phyloP scores from a whole-genome alignment of 78 protist genomes.

The Pigoraptor vietnamica region DNA sequence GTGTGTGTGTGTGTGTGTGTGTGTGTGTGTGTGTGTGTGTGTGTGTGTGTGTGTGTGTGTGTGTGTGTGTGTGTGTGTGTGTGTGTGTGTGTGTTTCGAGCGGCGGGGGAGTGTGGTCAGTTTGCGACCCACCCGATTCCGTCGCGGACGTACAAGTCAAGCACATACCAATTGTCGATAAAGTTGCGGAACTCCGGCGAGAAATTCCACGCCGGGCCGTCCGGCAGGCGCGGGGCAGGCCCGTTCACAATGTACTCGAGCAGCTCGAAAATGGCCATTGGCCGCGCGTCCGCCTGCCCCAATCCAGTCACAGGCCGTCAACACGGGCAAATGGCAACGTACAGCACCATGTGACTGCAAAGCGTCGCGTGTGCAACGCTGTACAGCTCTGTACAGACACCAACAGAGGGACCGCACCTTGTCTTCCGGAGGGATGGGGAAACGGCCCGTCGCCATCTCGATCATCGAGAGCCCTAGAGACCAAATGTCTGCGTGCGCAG shows the following conservation, averaged over 20 bases:
- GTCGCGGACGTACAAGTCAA: not conserved
- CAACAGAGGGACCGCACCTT: not conserved
- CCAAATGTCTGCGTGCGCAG: slow-evolving; percentile 37
- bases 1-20: too few species aligned
- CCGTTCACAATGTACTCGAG: slow-evolving; percentile 22
- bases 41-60: too few species aligned
- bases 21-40: too few species aligned
- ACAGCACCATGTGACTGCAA: too few species aligned
- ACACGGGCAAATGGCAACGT: not conserved
- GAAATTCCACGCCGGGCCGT: not conserved
- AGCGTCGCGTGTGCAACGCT: too few species aligned
- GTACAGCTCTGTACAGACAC: not conserved
- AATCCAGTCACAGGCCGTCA: not conserved
- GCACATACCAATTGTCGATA: not conserved
- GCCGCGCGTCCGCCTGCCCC: not conserved
- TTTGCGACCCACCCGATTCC: too few species aligned
- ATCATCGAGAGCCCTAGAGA: slow-evolving; percentile 44
- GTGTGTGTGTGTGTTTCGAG: not conserved
- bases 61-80: too few species aligned
- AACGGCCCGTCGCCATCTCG: slow-evolving; percentile 52
- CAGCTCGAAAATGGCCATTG: slow-evolving; percentile 16
- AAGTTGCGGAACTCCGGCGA: not conserved
- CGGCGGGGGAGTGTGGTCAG: too few species aligned
- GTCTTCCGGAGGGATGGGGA: slow-evolving; percentile 45
- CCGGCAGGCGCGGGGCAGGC: slow-evolving; percentile 28